Conservation (phyloP, 495 filamentous ascomycete species). For the Xylaria palmicola region DNA sequence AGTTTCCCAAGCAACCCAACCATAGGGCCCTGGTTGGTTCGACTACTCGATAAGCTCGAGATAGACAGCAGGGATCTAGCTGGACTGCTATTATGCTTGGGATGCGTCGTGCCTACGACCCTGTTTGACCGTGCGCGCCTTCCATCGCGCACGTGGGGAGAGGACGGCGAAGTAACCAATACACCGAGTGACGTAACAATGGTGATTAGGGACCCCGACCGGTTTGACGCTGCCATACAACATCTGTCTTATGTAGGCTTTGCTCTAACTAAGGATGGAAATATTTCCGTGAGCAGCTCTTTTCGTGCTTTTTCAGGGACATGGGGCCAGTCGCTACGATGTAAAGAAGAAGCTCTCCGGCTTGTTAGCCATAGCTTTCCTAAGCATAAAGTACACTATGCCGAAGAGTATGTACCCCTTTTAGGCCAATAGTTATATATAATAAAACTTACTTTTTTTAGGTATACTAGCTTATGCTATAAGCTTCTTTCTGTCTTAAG, state of each 20-base stretch:
- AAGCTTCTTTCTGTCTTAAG: neutral
- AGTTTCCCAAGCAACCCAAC: constrained; percentile 14
- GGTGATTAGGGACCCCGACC: neutral
- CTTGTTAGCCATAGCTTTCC: constrained; percentile 14
- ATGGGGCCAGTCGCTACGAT: neutral
- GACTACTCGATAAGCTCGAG: constrained; percentile 4
- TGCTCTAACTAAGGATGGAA: neutral
- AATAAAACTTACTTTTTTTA: neutral
- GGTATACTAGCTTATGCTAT: neutral
- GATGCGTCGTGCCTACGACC: neutral
- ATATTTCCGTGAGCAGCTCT: neutral
- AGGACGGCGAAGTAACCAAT: constrained; percentile 9
- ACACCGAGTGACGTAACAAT: neutral
- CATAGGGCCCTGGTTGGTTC: constrained; percentile 4
- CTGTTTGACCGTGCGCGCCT: constrained; percentile 9
- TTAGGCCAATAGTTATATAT: neutral
- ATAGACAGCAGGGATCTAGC: constrained; percentile 5
- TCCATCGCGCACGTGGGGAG: constrained; percentile 14
- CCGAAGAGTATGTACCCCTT: neutral
- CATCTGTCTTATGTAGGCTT: neutral
- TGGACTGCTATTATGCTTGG: constrained; percentile 12
- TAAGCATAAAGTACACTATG: constrained; percentile 2
- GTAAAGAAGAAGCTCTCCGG: constrained; percentile 1
- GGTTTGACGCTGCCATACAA: neutral
- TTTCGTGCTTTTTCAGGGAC: neutral